Conservation (phyloP, 208 protist species). For the Acanthamoeba quina region DNA sequence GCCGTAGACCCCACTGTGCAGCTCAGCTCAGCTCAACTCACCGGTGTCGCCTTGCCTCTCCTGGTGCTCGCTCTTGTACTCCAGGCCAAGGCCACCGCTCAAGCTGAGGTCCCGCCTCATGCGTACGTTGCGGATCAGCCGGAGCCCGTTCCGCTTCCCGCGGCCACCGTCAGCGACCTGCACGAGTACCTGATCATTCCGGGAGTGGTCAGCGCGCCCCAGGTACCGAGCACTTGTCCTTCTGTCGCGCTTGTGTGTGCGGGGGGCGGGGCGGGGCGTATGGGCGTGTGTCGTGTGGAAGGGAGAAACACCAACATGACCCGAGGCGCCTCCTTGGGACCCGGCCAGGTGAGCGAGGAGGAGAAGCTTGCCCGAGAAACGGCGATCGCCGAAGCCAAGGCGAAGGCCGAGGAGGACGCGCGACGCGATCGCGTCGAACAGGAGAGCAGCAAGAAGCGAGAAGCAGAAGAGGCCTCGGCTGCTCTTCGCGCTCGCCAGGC, state of each 20-base stretch:
- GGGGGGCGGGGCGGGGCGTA: too few relatives aligned
- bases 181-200: background rate
- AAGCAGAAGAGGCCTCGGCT: background rate
- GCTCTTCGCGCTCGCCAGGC: slow-evolving; percentile 4
- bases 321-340: too few relatives aligned
- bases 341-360: background rate
- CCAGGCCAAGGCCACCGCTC: background rate
- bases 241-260: too few relatives aligned
- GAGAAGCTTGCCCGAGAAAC: background rate
- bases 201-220: background rate
- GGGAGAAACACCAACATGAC: too few relatives aligned
- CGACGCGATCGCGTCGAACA: background rate
- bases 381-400: background rate
- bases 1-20: background rate
- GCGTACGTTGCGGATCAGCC: background rate
- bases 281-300: too few relatives aligned
- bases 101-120: background rate
- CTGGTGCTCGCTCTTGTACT: background rate
- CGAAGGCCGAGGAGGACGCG: background rate
- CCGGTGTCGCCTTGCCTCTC: background rate
- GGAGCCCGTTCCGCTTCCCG: background rate
- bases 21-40: background rate
- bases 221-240: too few relatives aligned
- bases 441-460: background rate
- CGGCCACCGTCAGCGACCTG: background rate